Conservation (phyloP, 73 alveolate species). For the Paramecium primaurelia region DNA sequence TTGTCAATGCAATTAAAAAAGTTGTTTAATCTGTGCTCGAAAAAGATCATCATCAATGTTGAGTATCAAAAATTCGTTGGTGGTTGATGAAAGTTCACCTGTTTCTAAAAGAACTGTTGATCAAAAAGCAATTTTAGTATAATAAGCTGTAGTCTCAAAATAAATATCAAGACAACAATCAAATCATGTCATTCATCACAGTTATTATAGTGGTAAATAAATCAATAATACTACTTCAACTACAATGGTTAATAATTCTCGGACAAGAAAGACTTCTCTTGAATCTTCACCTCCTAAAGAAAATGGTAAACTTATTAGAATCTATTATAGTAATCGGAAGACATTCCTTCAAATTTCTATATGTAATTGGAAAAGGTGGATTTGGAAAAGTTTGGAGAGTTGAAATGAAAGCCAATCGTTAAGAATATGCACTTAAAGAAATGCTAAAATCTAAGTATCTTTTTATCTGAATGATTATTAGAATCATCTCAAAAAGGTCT, state of each 20-base stretch:
- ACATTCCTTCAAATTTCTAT: constrained; percentile 28
- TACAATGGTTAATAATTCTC: background rate
- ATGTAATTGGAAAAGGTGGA: constrained; percentile 44
- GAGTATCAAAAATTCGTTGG: background rate
- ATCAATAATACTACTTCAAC: constrained; percentile 25
- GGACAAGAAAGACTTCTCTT: background rate
- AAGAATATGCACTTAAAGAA: constrained; percentile 30
- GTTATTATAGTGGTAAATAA: constrained; percentile 27
- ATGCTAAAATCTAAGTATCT: constrained; percentile 33
- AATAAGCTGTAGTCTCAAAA: constrained; percentile 23
- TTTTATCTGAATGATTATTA: constrained; percentile 12
- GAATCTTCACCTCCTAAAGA: background rate
- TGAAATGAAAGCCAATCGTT: constrained; percentile 28
- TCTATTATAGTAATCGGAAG: background rate
- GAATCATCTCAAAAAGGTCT: constrained; percentile 59
- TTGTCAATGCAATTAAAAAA: constrained; percentile 30
- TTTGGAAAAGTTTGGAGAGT: constrained; percentile 48
- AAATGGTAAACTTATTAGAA: background rate
- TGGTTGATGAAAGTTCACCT: constrained; percentile 29
- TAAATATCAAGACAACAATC: constrained; percentile 23
- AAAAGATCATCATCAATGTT: constrained; percentile 21
- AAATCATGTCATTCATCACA: background rate
- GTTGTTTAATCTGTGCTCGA: constrained; percentile 29
- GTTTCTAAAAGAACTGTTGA: constrained; percentile 25
- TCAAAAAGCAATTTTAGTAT: background rate